phyloP scores from a whole-genome alignment of 1,284 basidiomycete genomes.

The Takashimella tepidaria region DNA sequence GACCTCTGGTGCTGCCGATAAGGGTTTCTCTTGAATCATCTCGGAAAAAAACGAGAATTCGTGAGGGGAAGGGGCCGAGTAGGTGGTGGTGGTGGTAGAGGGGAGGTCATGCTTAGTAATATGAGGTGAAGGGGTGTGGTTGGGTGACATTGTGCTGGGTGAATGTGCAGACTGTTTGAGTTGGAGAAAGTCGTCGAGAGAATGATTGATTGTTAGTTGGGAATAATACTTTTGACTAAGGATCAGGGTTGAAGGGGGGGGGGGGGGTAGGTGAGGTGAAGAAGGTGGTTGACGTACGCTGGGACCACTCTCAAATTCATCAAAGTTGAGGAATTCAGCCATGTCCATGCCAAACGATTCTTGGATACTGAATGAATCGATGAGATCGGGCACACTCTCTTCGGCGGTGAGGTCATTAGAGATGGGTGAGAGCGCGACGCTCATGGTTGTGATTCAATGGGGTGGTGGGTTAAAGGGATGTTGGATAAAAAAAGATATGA shows the following conservation, averaged over 20 bases:
- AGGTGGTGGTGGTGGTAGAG: conserved; percentile 10
- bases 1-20: conserved; percentile 3
- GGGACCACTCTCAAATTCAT: conserved; percentile 22
- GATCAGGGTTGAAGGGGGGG: background rate
- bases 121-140: conserved; percentile 40
- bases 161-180: conserved; percentile 29
- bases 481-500: background rate
- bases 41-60: conserved; percentile 28
- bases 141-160: conserved; percentile 37
- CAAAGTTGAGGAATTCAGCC: conserved; percentile 41
- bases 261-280: background rate
- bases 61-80: conserved; percentile 13
- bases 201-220: conserved; percentile 3
- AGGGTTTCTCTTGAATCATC: conserved; percentile 15
- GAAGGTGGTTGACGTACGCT: conserved; percentile 23
- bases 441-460: background rate
- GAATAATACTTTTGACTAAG: background rate
- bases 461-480: background rate
- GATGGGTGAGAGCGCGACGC: background rate
- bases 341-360: conserved; percentile 42
- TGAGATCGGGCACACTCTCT: conserved; percentile 32
- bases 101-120: background rate
- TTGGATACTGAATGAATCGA: conserved; percentile 33
- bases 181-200: no score
- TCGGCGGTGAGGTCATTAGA: conserved; percentile 13